Evolutionary conservation across 169 alveolate species (phyloP).

Genomic region (Cryptosporidium canis): DNA sequence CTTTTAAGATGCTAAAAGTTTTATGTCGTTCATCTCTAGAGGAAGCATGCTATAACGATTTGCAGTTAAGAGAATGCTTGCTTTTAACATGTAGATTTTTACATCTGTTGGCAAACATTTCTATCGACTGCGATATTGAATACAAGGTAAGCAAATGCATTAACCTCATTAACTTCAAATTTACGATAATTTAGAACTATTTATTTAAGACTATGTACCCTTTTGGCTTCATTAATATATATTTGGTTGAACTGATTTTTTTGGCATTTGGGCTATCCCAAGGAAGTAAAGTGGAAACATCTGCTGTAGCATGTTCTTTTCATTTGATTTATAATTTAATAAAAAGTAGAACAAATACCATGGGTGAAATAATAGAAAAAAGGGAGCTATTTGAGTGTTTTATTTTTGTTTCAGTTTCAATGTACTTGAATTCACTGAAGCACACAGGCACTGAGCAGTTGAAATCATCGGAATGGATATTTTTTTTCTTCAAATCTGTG

Average conservation of each 20-base stretch:
- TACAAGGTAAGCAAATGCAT: constrained; percentile 22
- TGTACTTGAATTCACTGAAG: neutral
- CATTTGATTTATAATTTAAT: constrained; percentile 41
- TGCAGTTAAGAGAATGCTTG: constrained; percentile 2
- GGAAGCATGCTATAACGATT: neutral
- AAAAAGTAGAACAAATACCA: constrained; percentile 4
- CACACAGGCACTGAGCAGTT: neutral
- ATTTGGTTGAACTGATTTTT: constrained; percentile 35
- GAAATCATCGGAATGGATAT: constrained; percentile 55
- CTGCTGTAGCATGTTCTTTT: constrained; percentile 19
- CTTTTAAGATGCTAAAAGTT: neutral
- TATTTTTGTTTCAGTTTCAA: constrained; percentile 18
- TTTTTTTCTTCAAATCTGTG: constrained; percentile 21
- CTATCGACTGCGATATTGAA: neutral
- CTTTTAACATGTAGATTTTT: constrained; percentile 15
- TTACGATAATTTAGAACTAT: neutral
- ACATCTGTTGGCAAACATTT: constrained; percentile 38
- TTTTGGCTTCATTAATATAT: constrained; percentile 29
- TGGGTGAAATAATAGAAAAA: neutral
- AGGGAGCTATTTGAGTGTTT: constrained; percentile 48
- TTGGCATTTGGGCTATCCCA: neutral
- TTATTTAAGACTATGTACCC: constrained; percentile 27
- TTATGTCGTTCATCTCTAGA: neutral
- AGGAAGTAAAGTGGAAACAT: neutral
- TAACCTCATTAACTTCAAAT: neutral